Conservation (phyloP, 345 rosid genomes). For the Populus alba region DNA sequence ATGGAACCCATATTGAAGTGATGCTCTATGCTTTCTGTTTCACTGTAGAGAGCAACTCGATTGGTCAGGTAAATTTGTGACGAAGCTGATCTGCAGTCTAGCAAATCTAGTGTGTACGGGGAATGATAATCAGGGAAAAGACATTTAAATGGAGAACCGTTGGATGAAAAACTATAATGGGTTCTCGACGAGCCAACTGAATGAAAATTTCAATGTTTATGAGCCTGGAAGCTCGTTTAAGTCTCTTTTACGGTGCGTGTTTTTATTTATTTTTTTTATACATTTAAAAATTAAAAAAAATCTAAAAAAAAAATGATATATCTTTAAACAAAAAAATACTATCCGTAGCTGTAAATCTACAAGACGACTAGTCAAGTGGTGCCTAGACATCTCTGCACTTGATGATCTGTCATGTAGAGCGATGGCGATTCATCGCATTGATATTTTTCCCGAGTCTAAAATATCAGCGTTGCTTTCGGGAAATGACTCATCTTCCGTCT, state of each 20-base stretch:
- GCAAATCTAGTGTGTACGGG: neutral
- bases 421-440: neutral
- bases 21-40: neutral
- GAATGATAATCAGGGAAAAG: neutral
- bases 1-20: neutral
- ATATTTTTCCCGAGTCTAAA: conserved; percentile 18
- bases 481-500: neutral
- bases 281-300: no score
- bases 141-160: neutral
- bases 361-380: neutral
- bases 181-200: no score
- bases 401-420: neutral
- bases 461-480: conserved; percentile 27
- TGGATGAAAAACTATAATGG: neutral
- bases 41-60: neutral
- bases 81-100: no score
- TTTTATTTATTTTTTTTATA: no score
- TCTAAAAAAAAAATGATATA: no score
- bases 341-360: no score
- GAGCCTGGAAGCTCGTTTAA: no score
- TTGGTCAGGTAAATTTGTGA: neutral
- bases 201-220: no score
- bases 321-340: no score
- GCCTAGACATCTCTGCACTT: neutral
- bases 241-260: no score